Evolutionary conservation across 805 yeast genomes (phyloP), one percentile per base, ranked within the genome.

Genomic region (Candida railenensis): DNA sequence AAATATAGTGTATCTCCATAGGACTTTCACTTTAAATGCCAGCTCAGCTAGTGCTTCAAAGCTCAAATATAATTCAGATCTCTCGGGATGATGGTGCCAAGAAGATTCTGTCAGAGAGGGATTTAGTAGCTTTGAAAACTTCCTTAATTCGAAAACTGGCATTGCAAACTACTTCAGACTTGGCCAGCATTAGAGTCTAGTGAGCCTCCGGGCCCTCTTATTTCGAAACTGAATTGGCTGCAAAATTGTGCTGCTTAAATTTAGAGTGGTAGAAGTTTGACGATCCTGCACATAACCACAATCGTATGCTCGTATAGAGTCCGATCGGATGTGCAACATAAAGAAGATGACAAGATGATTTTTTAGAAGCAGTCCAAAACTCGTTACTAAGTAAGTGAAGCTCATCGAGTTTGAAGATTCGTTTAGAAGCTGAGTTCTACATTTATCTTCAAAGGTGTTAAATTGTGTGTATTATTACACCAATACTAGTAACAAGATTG

Each of bases 41-140:
- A 33, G 22, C 37, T 41, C 28, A 39, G 32, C 14, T 15, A 34
- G 3, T 16, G 45, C 36, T 18, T 53, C 44, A 42, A 63, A 50
- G 25, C 49, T 49, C 14, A 60, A 43, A 4, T 57, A 48, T 11
- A 63, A 19, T 34, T 59, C 64, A 8, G 64, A 49, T 18, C 66
- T 44, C 36, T 66, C 66, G 2, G 72, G 72, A 36, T 50, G 58
- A 45, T 67, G 71, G 45, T 52, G 48, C 72, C 72, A 67, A 7
- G 39, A 4, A 8, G 39, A 20, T 4, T 36, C 39, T 4, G 12
- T 12, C n/a, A 19, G n/a, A 9, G 39, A 12, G 9, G 39, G 39
- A n/a, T 36, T 36, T 4, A 11, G 4, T 5, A 36, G 22, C 12
- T 36, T 36, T 4, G 39, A 36, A 22, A 36, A 36, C 39, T 36